Base-by-base conservation (phyloP, 1,139 yeast genomes). In the Saccharomyces hybrid region DNA sequence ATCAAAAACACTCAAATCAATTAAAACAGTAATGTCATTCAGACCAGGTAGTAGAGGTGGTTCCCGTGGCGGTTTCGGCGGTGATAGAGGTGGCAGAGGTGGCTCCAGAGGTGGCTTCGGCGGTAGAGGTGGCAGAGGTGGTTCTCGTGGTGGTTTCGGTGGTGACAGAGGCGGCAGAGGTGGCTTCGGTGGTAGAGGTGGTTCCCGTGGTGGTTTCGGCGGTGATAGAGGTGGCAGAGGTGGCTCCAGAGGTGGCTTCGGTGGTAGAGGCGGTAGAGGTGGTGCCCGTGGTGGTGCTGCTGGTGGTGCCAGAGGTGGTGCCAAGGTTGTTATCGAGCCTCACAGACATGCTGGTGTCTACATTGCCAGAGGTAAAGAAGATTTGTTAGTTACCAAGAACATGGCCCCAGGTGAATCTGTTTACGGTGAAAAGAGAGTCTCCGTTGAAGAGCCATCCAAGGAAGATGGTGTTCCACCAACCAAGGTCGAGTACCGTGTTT, bases 291-390 rank as follows among this genome's bases (percentile, higher is more conserved):
- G 90, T 62, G 93, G 90, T 72, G 89, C 88, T 60, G 69, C 84
- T 61, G 91, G 91, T 64, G 88, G 88, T 72, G 87, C 87, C 62
- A 69, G 77, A 62, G 88, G 88, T 64, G 99, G 98, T 73, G 96
- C 96, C 69, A 93, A 88, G 79, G 98, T 91, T 64, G 90, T 93
- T 69, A 87, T 93, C 66, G 99, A 93, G 78, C 97, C 98, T 65
- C 99, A 93, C 77, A 87, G 96, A 79, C 98, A 91, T 73, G 96
- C 93, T 54, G 93, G 93, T 83, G 96, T 93, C 64, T 93, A 84
- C 84, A 90, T 93, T 76, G 99, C 98, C 73, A 90, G 98, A 80
- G 99, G 99, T 74, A 93, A 93, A 78, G 99, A 93, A 80, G 99
- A 95, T 82, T 82, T 93, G 73, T 81, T 93, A 70, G 96, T 95